Conservation (phyloP, 495 filamentous ascomycete genomes). For the Pyrenopolyporus hunteri region DNA sequence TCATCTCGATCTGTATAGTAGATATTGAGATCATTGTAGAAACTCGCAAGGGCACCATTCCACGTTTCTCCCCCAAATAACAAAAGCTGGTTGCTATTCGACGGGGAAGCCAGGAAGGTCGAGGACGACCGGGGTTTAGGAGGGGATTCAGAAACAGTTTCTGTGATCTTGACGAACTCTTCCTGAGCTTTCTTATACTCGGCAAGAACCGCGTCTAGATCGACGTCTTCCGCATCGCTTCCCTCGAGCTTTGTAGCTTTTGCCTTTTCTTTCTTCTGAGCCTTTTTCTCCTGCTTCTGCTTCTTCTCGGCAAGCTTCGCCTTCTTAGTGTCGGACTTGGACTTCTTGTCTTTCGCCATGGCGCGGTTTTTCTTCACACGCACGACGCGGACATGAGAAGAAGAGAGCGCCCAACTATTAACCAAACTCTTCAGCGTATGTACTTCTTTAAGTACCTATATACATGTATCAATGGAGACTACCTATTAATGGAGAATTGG, state of each 20-base stretch:
- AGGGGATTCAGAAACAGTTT: constrained; percentile 70
- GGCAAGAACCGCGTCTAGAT: constrained; percentile 94
- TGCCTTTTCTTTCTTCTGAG: constrained; percentile 66
- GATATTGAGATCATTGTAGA: constrained; percentile 79
- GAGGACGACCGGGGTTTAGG: constrained; percentile 79
- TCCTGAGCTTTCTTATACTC: constrained; percentile 87
- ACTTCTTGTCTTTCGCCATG: constrained; percentile 65
- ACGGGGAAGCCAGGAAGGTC: constrained; percentile 81
- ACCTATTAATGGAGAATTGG: too few relatives aligned
- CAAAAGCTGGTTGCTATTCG: constrained; percentile 86
- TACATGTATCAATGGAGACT: too few relatives aligned
- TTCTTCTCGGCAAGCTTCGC: constrained; percentile 67
- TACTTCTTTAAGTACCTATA: too few relatives aligned
- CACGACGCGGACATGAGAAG: neutral
- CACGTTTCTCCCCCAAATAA: constrained; percentile 84
- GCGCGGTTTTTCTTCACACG: neutral
- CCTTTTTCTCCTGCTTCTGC: constrained; percentile 67
- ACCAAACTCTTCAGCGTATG: too few relatives aligned
- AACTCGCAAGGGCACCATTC: constrained; percentile 67
- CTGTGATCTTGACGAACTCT: constrained; percentile 90
- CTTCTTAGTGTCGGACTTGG: constrained; percentile 65
- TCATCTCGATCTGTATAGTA: constrained; percentile 86
- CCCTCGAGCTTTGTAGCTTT: constrained; percentile 63
- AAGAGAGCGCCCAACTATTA: neutral
- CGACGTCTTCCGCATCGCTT: constrained; percentile 88